Conservation (phyloP, 2,329 filamentous ascomycete species). For the Didymella segeticola region DNA sequence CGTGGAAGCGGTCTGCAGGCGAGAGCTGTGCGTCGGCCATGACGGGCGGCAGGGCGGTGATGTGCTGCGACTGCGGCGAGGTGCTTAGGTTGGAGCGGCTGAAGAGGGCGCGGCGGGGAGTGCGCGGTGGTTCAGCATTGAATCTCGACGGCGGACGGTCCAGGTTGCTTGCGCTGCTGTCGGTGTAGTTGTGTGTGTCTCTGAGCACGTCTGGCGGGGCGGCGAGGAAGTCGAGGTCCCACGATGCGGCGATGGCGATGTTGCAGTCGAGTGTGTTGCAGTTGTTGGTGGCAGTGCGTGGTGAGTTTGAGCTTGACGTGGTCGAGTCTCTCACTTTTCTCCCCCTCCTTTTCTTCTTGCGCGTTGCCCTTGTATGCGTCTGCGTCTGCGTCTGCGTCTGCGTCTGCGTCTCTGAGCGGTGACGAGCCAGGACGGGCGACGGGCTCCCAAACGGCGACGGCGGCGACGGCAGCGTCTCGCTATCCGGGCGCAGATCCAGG, state of each 20-base stretch:
- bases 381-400: too few species aligned
- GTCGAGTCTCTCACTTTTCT: constrained; percentile 14
- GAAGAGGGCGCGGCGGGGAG: constrained; percentile 14
- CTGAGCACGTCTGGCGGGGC: constrained; percentile 26
- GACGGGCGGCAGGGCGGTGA: constrained; percentile 41
- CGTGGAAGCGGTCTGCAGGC: constrained; percentile 17
- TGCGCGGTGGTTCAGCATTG: constrained; percentile 9
- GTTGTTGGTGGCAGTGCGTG: constrained; percentile 15
- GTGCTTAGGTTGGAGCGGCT: constrained; percentile 6
- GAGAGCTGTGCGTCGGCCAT: constrained; percentile 10
- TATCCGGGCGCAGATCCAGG: constrained; percentile 22
- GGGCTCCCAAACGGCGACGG: constrained; percentile 11
- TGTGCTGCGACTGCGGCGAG: constrained; percentile 26
- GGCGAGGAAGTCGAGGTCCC: constrained; percentile 31
- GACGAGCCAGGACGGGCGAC: constrained; percentile 22
- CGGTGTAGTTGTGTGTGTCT: neutral
- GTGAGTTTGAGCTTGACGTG: constrained; percentile 4
- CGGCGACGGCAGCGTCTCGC: constrained; percentile 11
- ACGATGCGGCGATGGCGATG: constrained; percentile 22
- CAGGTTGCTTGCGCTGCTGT: constrained; percentile 3
- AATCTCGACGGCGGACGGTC: neutral
- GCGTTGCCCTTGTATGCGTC: too few species aligned
- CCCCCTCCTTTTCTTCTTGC: constrained; percentile 13
- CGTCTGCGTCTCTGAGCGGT: constrained; percentile 1
- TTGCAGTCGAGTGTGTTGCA: constrained; percentile 22